Conservation (phyloP, 1,284 basidiomycete species). For the Ganoderma multipileum region DNA sequence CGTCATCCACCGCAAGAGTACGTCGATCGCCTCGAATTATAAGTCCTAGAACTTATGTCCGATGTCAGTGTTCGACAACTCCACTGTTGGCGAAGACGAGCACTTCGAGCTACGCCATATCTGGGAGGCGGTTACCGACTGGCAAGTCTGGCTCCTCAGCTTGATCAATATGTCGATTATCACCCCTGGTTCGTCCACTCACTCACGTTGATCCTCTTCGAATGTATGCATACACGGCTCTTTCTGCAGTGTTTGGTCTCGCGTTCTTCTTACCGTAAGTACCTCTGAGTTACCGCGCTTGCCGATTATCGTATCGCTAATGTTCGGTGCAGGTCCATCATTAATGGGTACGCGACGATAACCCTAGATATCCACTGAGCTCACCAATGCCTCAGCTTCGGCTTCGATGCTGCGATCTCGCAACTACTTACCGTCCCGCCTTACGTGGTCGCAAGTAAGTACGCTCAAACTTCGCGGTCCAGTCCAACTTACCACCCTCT, state of each 20-base stretch:
- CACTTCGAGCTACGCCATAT: constrained; percentile 63
- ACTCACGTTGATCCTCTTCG: no score
- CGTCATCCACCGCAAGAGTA: constrained; percentile 66
- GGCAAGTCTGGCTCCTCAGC: constrained; percentile 70
- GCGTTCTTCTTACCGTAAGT: constrained; percentile 33
- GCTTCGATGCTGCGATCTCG: constrained; percentile 58
- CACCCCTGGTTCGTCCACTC: constrained; percentile 55
- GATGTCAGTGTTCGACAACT: constrained; percentile 64
- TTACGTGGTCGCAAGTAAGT: constrained; percentile 65
- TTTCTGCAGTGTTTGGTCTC: constrained; percentile 29
- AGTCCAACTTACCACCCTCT: constrained; percentile 25
- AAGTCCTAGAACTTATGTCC: not conserved
- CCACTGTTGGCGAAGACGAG: constrained; percentile 71
- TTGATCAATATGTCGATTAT: constrained; percentile 67
- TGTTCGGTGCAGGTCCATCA: constrained; percentile 58
- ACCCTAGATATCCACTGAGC: no score
- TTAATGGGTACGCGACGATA: constrained; percentile 45
- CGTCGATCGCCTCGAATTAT: constrained; percentile 15
- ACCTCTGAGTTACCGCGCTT: not conserved
- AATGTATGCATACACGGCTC: not conserved
- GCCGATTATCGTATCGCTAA: not conserved
- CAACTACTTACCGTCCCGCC: constrained; percentile 75
- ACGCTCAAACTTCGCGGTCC: not conserved
- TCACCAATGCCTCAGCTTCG: constrained; percentile 49
- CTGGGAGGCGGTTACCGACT: constrained; percentile 61